Base-by-base conservation (phyloP, 345 rosid species). In the Adansonia digitata region DNA sequence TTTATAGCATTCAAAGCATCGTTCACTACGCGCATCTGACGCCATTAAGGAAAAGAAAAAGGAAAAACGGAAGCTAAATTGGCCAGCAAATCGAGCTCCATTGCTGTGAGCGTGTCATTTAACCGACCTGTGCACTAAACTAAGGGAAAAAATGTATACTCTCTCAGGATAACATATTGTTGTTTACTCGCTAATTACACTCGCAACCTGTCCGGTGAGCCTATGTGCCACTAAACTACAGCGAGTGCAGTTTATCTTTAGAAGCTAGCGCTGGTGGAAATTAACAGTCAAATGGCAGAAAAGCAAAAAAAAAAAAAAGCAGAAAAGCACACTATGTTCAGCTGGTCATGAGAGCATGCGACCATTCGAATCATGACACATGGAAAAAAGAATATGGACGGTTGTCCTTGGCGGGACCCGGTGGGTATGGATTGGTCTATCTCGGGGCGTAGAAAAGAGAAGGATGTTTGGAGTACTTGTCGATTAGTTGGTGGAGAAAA, bases 1-100 rank as follows among this genome's bases (percentile, higher is more conserved):
- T 85, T 79, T 86, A 86, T 86, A 84, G 83, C 26, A 17, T 42
- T 62, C 27, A 42, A 29, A 20, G 76, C 56, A n/a, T 14, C 26
- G 11, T 14, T 57, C 4, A 4, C 18, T 2, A 80, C 89, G 76
- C 92, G 86, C 17, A 65, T 7, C 39, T 22, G 60, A 80, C 87
- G 79, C 90, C 77, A 72, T 15, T 55, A 73, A 82, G 75, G 45
- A 20, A 62, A 7, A 5, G 27, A 29, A 17, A 52, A 2, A 13
- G 5, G 2, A 15, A 27, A 7, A 24, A 62, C 12, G 7, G 49
- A 14, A 17, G 17, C 27, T 35, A 13, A 10, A 29, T 49, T 17
- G 43, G 45, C 0, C 5, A 10, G 46, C 31, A 27, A 70, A 70
- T 70, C 31, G 53, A 45, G 57, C 27, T 7, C 46, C 48, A 42